Base-by-base conservation (phyloP, 1,284 basidiomycete species). In the Xerocomus nothofagi region DNA sequence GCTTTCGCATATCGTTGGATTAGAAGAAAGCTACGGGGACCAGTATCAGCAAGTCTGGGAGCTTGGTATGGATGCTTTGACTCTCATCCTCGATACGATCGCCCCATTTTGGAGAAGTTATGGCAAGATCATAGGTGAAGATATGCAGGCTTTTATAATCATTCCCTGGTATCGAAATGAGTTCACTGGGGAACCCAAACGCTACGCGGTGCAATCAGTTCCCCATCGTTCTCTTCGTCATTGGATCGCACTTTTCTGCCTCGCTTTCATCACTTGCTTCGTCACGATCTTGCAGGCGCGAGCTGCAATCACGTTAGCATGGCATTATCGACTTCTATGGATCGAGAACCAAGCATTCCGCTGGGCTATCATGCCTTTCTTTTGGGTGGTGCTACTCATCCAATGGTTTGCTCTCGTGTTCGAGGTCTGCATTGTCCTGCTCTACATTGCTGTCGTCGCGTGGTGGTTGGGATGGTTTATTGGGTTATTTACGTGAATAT, bases 161-260 rank as follows among this genome's bases (percentile, higher is more conserved):
- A 80, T 90, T 53, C 87, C 87, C 9, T 77, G 86, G 59, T 89
- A 89, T 58, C 79, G 88, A 36, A 87, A 89, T 63, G 86, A 88
- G 59, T 89, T 88, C 62, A 88, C 86, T 0, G 86, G 86, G 33
- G 84, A 87, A 70, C 50, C 79, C 32, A 84, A 86, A 57, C 74
- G 81, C 58, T 88, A 88, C 60, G 73, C 72, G 5, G 79, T 89
- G 59, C 63, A 66, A 31, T 65, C 60, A 2, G 65, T 88, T 41
- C 86, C 86, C n/a, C 68, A 61, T 49, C 81, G 86, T 21, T 84
- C 86, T 2, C 57, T 78, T 47, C 76, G 74, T 3, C 87, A 89
- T 56, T 88, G 86, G 86, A 57, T 83, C 17, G 79, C 76, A 8
- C 73, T 88, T 17, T 56, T 76, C 11, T 47, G 80, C 15, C 77